Percentiles rank a stretch among this genome's conserved stretches.
phyloP scores from a whole-genome alignment of 352 stramenopile genomes.

The Globisporangium paddicum region DNA sequence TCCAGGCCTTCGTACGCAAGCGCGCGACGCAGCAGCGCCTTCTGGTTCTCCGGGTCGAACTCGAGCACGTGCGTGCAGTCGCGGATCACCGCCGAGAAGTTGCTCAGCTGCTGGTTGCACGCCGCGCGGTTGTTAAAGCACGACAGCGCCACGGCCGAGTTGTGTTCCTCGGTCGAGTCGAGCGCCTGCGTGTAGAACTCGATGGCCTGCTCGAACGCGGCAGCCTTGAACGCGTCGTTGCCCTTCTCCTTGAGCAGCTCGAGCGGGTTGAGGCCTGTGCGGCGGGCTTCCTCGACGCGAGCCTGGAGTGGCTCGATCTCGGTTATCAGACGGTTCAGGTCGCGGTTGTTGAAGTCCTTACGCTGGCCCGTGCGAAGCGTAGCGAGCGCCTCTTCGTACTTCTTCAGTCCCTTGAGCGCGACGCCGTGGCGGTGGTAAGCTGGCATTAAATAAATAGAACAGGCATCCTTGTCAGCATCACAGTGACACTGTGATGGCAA shows the following conservation, averaged over 20 bases:
- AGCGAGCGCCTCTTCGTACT: slow-evolving; percentile 74
- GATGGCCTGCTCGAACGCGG: slow-evolving; percentile 89
- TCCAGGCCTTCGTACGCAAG: slow-evolving; percentile 95
- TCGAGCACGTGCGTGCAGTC: slow-evolving; percentile 95
- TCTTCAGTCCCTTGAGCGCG: slow-evolving; percentile 85
- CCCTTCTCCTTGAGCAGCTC: slow-evolving; percentile 93
- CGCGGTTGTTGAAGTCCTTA: slow-evolving; percentile 83
- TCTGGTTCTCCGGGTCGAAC: slow-evolving; percentile 93
- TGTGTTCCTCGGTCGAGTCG: slow-evolving; percentile 67
- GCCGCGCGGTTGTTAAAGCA: slow-evolving; percentile 94
- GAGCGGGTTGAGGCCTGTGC: slow-evolving; percentile 65
- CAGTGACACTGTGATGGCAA: no score
- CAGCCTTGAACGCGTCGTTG: slow-evolving; percentile 92
- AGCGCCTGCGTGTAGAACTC: slow-evolving; percentile 92
- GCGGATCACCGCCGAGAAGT: slow-evolving; percentile 94
- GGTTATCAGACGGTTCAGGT: slow-evolving; percentile 75
- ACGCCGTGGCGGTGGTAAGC: slow-evolving; percentile 93
- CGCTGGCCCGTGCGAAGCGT: slow-evolving; percentile 69
- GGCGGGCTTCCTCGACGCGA: slow-evolving; percentile 52
- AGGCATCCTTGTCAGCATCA: slow-evolving; percentile 2
- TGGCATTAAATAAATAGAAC: slow-evolving; percentile 5
- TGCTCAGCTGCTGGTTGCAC: slow-evolving; percentile 97
- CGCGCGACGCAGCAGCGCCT: slow-evolving; percentile 92
- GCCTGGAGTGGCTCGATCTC: slow-evolving; percentile 81
- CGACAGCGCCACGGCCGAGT: slow-evolving; percentile 85